Evolutionary conservation across 441 rosid genomes (phyloP).

Genomic region (Erodium texanum): DNA sequence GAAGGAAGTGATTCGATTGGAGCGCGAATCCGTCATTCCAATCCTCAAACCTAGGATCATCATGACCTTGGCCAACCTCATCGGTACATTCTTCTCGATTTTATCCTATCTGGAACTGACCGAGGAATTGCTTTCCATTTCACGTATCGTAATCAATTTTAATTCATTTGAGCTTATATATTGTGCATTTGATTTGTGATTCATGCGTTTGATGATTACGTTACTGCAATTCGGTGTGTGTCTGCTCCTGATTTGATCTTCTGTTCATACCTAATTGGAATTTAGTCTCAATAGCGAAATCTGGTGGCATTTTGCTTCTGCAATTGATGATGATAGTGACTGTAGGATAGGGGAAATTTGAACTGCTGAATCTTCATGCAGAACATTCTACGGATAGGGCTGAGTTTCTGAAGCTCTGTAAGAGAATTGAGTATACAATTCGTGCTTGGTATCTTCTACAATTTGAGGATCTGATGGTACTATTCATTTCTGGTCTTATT

Average conservation of each 20-base stretch:
- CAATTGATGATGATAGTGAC: background rate
- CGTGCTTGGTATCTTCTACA: slow-evolving; percentile 78
- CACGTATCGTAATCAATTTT: background rate
- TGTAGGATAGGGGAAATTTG: background rate
- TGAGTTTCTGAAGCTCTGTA: slow-evolving; percentile 69
- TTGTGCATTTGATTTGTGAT: background rate
- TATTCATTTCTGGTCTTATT: background rate
- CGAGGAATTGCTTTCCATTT: too few relatives aligned
- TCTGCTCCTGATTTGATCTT: too few relatives aligned
- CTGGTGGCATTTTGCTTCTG: background rate
- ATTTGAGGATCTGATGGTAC: slow-evolving; percentile 74
- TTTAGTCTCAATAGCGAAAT: too few relatives aligned
- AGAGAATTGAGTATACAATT: slow-evolving; percentile 70
- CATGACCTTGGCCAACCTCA: slow-evolving; percentile 40
- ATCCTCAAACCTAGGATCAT: slow-evolving; percentile 64
- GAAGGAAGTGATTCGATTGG: slow-evolving; percentile 53
- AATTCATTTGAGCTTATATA: background rate
- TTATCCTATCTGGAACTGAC: too few relatives aligned
- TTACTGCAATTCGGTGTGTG: background rate
- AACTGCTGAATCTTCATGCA: slow-evolving; percentile 11
- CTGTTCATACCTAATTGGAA: too few relatives aligned
- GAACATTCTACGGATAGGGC: slow-evolving; percentile 42
- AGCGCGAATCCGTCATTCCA: slow-evolving; percentile 72
- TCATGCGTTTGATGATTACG: background rate
- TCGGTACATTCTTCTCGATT: slow-evolving; percentile 30